Percentiles rank a stretch among this genome's conserved stretches.
phyloP scores from a whole-genome alignment of 2,329 filamentous ascomycete species.

The Chrysoporthe cubensis region DNA sequence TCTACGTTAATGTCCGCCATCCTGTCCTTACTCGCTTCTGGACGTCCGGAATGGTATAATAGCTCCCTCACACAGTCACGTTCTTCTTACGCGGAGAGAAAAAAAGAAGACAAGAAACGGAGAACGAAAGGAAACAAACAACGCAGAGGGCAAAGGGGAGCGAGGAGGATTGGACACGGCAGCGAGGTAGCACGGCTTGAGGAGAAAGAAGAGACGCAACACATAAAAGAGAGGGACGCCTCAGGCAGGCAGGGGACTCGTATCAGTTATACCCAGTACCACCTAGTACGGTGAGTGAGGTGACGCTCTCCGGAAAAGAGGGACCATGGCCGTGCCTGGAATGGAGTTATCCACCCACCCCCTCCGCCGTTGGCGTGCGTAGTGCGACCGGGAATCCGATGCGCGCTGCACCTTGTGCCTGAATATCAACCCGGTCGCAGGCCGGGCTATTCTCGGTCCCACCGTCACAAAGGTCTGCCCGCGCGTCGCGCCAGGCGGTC shows the following conservation, averaged over 20 bases:
- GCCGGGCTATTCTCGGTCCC: conserved; percentile 6
- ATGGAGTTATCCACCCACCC: not conserved
- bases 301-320: not conserved
- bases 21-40: conserved; percentile 9
- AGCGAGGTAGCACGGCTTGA: not conserved
- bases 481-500: not conserved
- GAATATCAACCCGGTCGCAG: not conserved
- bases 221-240: no score
- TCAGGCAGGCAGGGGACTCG: not conserved
- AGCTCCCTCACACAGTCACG: not conserved
- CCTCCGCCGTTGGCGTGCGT: not conserved
- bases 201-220: no score
- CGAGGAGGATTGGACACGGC: not conserved
- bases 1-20: conserved; percentile 61
- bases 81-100: not conserved
- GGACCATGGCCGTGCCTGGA: not conserved
- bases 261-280: not conserved
- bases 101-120: not conserved
- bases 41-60: no score
- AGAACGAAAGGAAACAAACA: not conserved
- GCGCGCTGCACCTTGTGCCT: not conserved
- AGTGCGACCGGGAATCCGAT: conserved; percentile 6
- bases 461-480: not conserved
- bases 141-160: not conserved
- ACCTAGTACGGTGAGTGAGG: not conserved